Evolutionary conservation across 2,329 filamentous ascomycete species (phyloP).

Genomic region (Colletotrichum melonis): DNA sequence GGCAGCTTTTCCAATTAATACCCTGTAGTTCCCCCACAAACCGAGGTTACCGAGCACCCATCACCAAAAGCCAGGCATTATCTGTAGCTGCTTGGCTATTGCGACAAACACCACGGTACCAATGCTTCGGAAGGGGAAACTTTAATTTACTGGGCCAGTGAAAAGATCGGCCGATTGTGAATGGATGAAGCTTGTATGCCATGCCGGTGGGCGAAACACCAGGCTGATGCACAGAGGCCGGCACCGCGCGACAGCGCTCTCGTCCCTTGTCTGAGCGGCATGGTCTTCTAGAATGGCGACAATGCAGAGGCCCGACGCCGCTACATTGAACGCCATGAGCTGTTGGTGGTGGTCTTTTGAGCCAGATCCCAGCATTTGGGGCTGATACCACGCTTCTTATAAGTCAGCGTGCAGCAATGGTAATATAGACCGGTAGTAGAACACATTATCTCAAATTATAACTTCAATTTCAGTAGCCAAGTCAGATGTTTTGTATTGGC

Average conservation of each 20-base stretch:
- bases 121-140: neutral
- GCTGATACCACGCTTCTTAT: too few species aligned
- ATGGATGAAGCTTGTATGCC: neutral
- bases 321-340: neutral
- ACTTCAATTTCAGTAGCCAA: too few species aligned
- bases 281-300: neutral
- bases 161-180: neutral
- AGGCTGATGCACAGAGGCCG: neutral
- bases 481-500: too few species aligned
- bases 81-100: neutral
- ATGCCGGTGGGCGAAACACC: neutral
- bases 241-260: neutral
- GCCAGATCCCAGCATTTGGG: too few species aligned
- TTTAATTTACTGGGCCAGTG: neutral
- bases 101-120: neutral
- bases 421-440: too few species aligned
- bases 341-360: too few species aligned
- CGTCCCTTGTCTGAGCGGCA: neutral
- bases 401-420: too few species aligned
- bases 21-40: neutral
- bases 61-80: too few species aligned
- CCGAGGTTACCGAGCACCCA: neutral
- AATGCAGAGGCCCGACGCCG: neutral
- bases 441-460: too few species aligned
- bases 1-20: too few species aligned